Evolutionary conservation across 73 alveolate genomes (phyloP).

Genomic region (Urostyla sp.): DNA sequence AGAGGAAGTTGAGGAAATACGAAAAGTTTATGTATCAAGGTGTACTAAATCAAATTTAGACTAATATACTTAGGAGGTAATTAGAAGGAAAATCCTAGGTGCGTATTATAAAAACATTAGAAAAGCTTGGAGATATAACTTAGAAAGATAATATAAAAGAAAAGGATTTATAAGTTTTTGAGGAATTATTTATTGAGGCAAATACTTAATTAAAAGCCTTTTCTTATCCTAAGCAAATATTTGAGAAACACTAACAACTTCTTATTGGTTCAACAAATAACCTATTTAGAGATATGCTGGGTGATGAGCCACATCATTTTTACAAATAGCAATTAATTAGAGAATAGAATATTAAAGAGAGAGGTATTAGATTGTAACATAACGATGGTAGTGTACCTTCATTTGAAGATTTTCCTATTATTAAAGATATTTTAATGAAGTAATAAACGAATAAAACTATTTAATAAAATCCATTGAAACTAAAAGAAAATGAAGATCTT

Average conservation of each 20-base stretch:
- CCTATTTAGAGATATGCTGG: conserved; percentile 5
- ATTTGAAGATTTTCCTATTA: conserved; percentile 12
- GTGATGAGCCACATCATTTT: conserved; percentile 40
- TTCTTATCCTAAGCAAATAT: conserved; percentile 37
- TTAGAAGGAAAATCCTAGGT: conserved; percentile 22
- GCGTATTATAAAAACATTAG: neutral
- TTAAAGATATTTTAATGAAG: neutral
- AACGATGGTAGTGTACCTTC: conserved; percentile 53
- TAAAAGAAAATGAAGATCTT: neutral
- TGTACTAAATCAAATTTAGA: neutral
- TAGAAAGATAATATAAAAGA: neutral
- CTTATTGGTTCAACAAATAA: conserved; percentile 1
- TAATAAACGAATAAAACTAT: neutral
- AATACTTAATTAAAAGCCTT: conserved; percentile 50
- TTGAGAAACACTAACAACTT: conserved; percentile 27
- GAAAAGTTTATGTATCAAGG: neutral
- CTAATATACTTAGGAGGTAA: conserved; percentile 4
- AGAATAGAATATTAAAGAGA: neutral
- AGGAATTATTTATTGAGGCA: conserved; percentile 56
- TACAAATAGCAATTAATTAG: neutral
- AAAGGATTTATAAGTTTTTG: neutral
- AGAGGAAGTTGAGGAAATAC: neutral
- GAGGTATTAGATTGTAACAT: neutral
- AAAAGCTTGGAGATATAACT: neutral
- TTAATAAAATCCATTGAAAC: neutral